These are phyloP conservation scores for Tephrocybe sp. DNA, from an alignment of 768 basidiomycete species.

Conservation along the genomic window DNA sequence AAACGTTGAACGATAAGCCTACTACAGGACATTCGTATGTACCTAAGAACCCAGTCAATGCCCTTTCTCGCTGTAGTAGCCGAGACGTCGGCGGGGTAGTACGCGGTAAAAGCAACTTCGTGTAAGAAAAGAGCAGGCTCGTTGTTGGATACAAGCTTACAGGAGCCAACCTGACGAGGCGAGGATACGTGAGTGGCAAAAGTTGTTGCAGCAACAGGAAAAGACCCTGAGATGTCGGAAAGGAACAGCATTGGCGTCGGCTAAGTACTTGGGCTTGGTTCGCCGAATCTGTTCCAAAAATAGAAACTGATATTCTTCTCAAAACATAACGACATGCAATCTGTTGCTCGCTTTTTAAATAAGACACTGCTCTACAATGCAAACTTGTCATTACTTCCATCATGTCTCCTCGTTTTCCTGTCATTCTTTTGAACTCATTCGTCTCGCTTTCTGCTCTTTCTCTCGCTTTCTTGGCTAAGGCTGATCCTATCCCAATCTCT, in stretches of 20 bases:
- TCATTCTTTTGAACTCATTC: conserved; percentile 15
- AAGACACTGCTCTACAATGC: neutral
- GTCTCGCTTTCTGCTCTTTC: conserved; percentile 6
- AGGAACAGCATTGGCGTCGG: conserved; percentile 38
- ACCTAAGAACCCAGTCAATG: conserved; percentile 59
- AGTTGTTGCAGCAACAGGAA: conserved; percentile 58
- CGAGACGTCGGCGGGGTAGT: conserved; percentile 54
- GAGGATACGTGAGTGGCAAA: conserved; percentile 46
- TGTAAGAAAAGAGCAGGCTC: conserved; percentile 50
- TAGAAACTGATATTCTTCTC: neutral
- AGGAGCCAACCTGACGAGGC: conserved; percentile 35
- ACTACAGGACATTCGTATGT: conserved; percentile 11
- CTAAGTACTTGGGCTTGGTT: neutral
- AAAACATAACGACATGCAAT: too few species aligned
- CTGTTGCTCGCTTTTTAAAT: too few species aligned
- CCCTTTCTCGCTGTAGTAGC: conserved; percentile 31
- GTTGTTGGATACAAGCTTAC: conserved; percentile 31
- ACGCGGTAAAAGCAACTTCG: conserved; percentile 63
- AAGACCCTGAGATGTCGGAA: conserved; percentile 40
- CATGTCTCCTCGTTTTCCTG: neutral
- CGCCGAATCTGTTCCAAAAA: neutral
- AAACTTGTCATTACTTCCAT: conserved; percentile 5
- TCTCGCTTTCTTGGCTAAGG: conserved; percentile 15
- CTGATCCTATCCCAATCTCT: conserved; percentile 25
- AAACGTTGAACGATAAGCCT: neutral